Percentiles rank a stretch among this genome's conserved stretches.
These are phyloP conservation scores for Canariomyces notabilis DNA, from an alignment of 2,329 filamentous ascomycete species.

Conservation along the genomic window DNA sequence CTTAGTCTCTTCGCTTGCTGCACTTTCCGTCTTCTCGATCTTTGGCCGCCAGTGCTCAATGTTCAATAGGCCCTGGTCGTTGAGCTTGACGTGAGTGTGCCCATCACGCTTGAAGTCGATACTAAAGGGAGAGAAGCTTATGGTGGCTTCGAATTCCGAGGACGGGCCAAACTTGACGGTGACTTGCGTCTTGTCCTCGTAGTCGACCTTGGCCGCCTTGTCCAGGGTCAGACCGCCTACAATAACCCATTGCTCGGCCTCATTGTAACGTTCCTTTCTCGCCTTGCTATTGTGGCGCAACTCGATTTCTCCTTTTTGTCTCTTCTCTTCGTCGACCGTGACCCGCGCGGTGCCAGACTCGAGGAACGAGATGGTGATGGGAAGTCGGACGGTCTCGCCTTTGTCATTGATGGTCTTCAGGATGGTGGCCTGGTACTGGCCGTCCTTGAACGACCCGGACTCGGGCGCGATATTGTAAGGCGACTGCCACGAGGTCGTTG, in stretches of 20 bases:
- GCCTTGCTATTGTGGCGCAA: slow-evolving; percentile 78
- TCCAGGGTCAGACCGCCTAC: slow-evolving; percentile 75
- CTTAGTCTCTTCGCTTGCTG: slow-evolving; percentile 31
- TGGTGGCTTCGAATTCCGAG: slow-evolving; percentile 72
- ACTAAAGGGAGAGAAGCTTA: slow-evolving; percentile 76
- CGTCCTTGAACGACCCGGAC: slow-evolving; percentile 70
- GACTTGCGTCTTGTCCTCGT: slow-evolving; percentile 61
- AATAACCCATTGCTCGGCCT: slow-evolving; percentile 79
- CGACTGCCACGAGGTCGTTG: slow-evolving; percentile 65
- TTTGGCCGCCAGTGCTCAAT: slow-evolving; percentile 94
- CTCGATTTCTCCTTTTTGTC: slow-evolving; percentile 82
- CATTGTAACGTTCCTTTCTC: slow-evolving; percentile 91
- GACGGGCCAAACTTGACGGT: slow-evolving; percentile 76
- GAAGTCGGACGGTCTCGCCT: slow-evolving; percentile 68
- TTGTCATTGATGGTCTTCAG: slow-evolving; percentile 67
- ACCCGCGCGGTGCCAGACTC: slow-evolving; percentile 85
- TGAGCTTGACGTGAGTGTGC: slow-evolving; percentile 77
- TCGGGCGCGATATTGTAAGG: slow-evolving; percentile 74
- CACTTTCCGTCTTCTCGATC: slow-evolving; percentile 61
- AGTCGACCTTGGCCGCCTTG: slow-evolving; percentile 62
- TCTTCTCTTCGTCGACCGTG: slow-evolving; percentile 84
- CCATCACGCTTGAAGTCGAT: slow-evolving; percentile 85
- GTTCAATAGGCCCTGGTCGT: slow-evolving; percentile 84
- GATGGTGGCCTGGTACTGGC: slow-evolving; percentile 73
- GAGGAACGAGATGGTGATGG: slow-evolving; percentile 81